Base-by-base conservation (phyloP, 2,329 filamentous ascomycete genomes). In the Aspergillus sp. region DNA sequence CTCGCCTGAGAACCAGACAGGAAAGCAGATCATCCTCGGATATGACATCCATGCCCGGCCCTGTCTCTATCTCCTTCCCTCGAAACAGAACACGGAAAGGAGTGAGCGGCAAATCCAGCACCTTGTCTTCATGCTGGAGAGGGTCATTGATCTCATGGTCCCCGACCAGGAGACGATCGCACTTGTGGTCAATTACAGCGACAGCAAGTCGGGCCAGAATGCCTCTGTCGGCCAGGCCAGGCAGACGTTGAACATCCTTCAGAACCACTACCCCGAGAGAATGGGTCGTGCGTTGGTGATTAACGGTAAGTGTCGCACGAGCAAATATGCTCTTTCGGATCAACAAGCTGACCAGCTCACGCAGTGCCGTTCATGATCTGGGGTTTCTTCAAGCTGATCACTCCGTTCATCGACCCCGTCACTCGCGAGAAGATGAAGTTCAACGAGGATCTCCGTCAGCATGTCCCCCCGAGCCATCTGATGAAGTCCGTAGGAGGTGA, bases 371-470 rank as follows among this genome's bases (percentile, higher is more conserved):
- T 88, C 82, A 79, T 94, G 53, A 87, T 97, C 51, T 84, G 81
- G 67, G 86, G 86, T 43, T 98, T 98, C 77, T 94, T 97, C 78
- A 96, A 94, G 70, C 74, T 96, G 59, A 90, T 98, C 70, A 89
- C 82, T 4, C 89, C 91, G 35, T 96, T 98, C 70, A 95, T 98
- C 70, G 93, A 98, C 68, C 93, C 93, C 5, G 73, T 90, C 59
- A 98, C 93, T 7, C 82, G 86, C 48, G 83, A 93, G 62, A 98
- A 98, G 76, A 83, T 98, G 73, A 94, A 93, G 73, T 96, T 95
- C 77, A 96, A 97, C 74, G 89, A 95, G 67, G 86, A 94, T 63
- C 83, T 95, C 73, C 78, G 77, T 56, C 75, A 86, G 56, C 88
- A 89, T 65, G 85, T 98, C 19, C 89, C 89, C 4, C 69, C 82